phyloP scores from a whole-genome alignment of 2,329 filamentous ascomycete species.

The Rhynchosporium graminicola region DNA sequence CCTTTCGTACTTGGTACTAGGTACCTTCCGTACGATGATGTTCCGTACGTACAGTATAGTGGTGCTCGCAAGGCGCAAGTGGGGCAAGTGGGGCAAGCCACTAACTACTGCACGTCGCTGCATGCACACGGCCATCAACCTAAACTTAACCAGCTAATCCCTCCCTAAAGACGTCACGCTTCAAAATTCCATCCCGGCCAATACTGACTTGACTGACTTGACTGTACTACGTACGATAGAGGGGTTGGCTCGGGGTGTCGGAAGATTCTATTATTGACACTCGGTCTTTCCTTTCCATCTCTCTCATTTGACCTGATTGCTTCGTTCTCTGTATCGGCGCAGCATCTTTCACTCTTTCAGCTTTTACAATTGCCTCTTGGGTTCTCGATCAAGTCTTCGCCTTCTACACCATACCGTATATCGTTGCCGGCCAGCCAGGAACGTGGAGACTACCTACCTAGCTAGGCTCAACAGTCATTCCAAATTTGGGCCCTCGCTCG shows the following conservation, averaged over 20 bases:
- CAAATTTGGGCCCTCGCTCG: not conserved
- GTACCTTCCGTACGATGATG: too few species aligned
- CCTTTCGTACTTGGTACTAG: too few species aligned
- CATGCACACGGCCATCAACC: not conserved
- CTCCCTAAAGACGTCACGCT: slow-evolving; percentile 8
- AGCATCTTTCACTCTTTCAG: not conserved
- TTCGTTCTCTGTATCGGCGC: not conserved
- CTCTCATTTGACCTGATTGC: not conserved
- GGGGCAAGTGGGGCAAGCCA: too few species aligned
- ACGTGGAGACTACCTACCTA: not conserved
- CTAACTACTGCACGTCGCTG: not conserved
- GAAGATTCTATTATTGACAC: slow-evolving; percentile 7
- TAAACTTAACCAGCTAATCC: not conserved
- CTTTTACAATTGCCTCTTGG: not conserved
- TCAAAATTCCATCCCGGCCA: not conserved
- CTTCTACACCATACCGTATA: not conserved
- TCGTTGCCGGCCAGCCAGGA: slow-evolving; percentile 6
- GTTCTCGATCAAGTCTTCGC: not conserved
- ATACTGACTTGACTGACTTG: too few species aligned
- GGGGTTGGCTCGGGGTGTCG: not conserved
- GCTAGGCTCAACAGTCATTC: slow-evolving; percentile 9
- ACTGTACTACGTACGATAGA: not conserved
- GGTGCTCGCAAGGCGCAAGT: not conserved
- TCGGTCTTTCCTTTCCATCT: not conserved
- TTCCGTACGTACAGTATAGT: too few species aligned